These are phyloP conservation scores for Arthrobotrys sinensis DNA, from an alignment of 2,329 filamentous ascomycete species.

Conservation along the genomic window DNA sequence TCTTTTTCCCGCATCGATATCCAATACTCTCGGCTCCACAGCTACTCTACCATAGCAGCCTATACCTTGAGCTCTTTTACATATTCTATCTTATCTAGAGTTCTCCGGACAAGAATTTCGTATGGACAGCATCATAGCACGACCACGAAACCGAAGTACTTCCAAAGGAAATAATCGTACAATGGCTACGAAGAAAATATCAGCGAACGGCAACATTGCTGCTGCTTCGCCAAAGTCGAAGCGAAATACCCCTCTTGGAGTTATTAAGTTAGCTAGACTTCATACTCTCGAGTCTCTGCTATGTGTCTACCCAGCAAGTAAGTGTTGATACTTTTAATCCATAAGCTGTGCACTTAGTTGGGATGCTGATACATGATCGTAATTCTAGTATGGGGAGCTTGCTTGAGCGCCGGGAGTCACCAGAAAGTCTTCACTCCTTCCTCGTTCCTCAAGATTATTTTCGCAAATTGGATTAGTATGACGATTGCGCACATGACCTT, in stretches of 20 bases:
- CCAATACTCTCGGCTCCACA: background rate
- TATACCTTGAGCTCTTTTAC: constrained; percentile 8
- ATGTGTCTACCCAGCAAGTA: constrained; percentile 41
- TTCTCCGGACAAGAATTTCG: constrained; percentile 2
- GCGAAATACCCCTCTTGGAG: constrained; percentile 29
- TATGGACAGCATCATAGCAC: constrained; percentile 21
- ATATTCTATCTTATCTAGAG: constrained; percentile 23
- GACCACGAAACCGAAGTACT: constrained; percentile 19
- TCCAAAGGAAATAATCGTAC: background rate
- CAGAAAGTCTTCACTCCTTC: constrained; percentile 15
- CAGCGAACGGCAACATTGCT: background rate
- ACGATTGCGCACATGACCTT: constrained; percentile 37
- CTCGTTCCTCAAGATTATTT: constrained; percentile 12
- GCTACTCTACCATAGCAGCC: background rate
- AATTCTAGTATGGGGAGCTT: constrained; percentile 25
- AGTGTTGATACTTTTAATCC: background rate
- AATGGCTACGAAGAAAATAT: constrained; percentile 11
- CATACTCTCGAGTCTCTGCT: constrained; percentile 37
- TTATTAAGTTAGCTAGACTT: constrained; percentile 36
- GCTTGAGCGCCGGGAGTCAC: constrained; percentile 9
- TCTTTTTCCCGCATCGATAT: constrained; percentile 7
- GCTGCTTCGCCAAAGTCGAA: constrained; percentile 12
- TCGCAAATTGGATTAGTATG: constrained; percentile 41
- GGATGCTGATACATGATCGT: background rate
- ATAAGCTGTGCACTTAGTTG: background rate